These are phyloP conservation scores for Naganishia antarctica DNA, from an alignment of 768 basidiomycete species.

Conservation along the genomic window DNA sequence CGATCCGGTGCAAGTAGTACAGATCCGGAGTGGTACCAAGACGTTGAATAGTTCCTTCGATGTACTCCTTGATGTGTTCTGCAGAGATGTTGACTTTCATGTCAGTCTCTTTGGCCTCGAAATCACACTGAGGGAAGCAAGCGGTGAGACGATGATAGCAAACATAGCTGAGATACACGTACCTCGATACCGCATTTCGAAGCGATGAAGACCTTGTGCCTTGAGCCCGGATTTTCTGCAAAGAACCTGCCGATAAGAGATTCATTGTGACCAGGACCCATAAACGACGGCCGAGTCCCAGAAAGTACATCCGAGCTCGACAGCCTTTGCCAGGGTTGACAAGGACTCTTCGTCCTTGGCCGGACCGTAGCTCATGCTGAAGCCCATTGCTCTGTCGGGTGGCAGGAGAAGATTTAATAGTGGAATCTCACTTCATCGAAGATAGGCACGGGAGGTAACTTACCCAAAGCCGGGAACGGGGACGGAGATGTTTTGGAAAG, in stretches of 20 bases:
- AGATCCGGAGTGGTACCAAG: conserved; percentile 37
- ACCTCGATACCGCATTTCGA: conserved; percentile 39
- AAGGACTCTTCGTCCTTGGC: conserved; percentile 27
- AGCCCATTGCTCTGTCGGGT: conserved; percentile 35
- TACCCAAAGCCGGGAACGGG: conserved; percentile 27
- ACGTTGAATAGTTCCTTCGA: conserved; percentile 33
- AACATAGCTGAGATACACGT: not conserved
- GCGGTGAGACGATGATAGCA: not conserved
- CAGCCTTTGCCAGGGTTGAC: conserved; percentile 29
- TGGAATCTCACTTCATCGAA: not conserved
- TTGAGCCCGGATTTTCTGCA: conserved; percentile 26
- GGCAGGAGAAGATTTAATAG: too few species aligned
- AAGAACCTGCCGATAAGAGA: conserved; percentile 33
- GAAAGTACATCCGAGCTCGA: conserved; percentile 40
- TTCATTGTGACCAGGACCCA: conserved; percentile 37
- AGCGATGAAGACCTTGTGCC: conserved; percentile 37
- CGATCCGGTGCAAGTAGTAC: conserved; percentile 44
- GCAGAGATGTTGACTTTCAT: conserved; percentile 31
- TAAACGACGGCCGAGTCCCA: conserved; percentile 38
- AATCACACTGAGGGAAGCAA: conserved; percentile 27
- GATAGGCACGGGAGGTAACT: not conserved
- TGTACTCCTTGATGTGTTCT: conserved; percentile 35
- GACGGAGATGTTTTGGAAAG: conserved; percentile 24
- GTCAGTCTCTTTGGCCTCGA: conserved; percentile 22
- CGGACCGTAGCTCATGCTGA: conserved; percentile 28